Base-by-base conservation (phyloP, 371 early-diverging fungal species). In the Basidiobolus meristosporus region DNA sequence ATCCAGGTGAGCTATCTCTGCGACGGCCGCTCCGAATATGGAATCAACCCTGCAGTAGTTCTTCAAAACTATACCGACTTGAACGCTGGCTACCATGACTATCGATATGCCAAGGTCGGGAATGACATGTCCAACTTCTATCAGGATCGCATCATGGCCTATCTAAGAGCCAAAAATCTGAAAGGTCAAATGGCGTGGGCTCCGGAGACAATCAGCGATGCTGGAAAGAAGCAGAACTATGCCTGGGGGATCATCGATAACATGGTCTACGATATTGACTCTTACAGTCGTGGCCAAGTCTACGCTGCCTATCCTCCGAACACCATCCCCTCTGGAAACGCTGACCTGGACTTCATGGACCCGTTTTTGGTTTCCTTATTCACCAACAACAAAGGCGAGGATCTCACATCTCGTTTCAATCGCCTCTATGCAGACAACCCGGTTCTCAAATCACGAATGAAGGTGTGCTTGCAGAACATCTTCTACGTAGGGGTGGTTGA, bases 401-500 rank as follows among this genome's bases (percentile, higher is more conserved):
- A 31, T 41, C 29, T 44, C 31, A 43, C 43, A 0, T 26, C 38
- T 2, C 10, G 34, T 7, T 41, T 38, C 4, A 40, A 41, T 42
- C 10, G 38, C 21, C 20, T 26, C 11, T 29, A 31, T 19, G 5
- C 17, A 19, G 17, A 19, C 23, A 17, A 77, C 30, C 23, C 20
- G 19, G 10, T 15, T 7, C 1, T 18, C 11, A 16, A 20, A 11
- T 26, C 36, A 46, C 78, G 48, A 9, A 53, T 45, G 41, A 40
- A 59, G 54, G 51, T 66, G 33, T 95, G 96, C 59, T 60, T 95
- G 43, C 68, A 85, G 40, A 71, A 77, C 39, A 59, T 78, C 42
- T 90, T 90, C 53, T 88, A 83, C 51, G 77, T 78, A 39, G 97
- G 95, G 17, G 75, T 78, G 31, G 67, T 93, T 6, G 95, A 93